Base-by-base conservation (phyloP, 169 alveolate genomes). In the Blepharisma undulans region DNA sequence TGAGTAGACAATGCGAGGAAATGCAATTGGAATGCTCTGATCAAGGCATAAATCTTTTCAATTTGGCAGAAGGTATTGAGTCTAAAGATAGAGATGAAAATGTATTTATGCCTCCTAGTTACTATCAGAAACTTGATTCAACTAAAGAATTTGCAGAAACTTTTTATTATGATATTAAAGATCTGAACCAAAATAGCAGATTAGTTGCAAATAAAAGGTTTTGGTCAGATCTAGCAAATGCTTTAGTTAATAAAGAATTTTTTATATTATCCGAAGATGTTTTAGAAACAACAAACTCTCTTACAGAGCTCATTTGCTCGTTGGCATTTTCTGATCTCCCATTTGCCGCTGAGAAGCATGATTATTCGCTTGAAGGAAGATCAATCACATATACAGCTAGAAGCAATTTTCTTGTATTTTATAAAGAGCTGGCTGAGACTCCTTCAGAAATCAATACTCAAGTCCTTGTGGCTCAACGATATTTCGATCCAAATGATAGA, bases 141-240 rank as follows among this genome's bases (percentile, higher is more conserved):
- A 82, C 89, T 22, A 82, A 78, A 78, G 86, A 78, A 78, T 78
- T 78, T 32, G 25, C 29, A 29, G 86, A 78, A 78, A 78, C 86
- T 2, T 78, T 27, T 78, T 78, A 78, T 78, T 78, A 78, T 32
- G 60, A 6, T 7, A 78, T 21, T 29, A 78, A 78, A 78, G 25
- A 48, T 48, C 66, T 18, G 0, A 48, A 48, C 12, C 66, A 48
- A 48, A 48, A 48, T 48, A 48, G 16, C 12, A 48, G 10, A 10
- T 48, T 48, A 48, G 66, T 48, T 12, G 21, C 66, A 48, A 48
- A 5, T 48, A 5, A 18, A 48, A 48, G 66, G 66, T 48, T 48
- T 48, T 48, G 66, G 12, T 48, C 66, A 5, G 66, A 48, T 10
- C 14, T 48, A 5, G 66, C 66, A 0, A 48, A 5, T 5, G 66